Conservation (phyloP, 139 green algal species). For the Ulvella scutata region DNA sequence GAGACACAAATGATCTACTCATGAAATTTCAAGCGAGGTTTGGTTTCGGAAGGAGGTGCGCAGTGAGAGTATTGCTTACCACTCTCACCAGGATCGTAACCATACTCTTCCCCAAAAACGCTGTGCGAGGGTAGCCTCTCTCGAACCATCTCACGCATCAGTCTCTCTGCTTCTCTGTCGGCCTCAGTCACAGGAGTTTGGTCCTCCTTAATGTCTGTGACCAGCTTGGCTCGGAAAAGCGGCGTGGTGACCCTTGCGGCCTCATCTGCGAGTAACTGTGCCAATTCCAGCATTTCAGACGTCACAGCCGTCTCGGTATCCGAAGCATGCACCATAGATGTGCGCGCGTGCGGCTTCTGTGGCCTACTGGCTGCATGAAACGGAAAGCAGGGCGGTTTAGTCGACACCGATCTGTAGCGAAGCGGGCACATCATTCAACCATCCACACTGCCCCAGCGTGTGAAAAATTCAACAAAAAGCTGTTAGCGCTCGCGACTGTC, state of each 20-base stretch:
- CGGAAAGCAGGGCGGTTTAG: no score
- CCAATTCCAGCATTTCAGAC: background rate
- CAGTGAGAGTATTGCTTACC: background rate
- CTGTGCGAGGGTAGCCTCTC: constrained; percentile 46
- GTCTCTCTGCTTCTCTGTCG: constrained; percentile 24
- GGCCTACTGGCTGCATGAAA: no score
- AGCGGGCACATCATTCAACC: no score
- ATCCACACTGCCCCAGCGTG: no score
- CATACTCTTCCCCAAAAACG: constrained; percentile 84
- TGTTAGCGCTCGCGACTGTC: no score
- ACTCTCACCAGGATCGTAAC: constrained; percentile 25
- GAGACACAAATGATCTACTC: no score
- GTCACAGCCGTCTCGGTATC: background rate
- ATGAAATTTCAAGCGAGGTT: no score
- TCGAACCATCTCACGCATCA: constrained; percentile 29
- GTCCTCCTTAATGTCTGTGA: background rate
- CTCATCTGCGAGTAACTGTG: background rate
- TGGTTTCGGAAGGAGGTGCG: no score
- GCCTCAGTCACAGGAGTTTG: constrained; percentile 3
- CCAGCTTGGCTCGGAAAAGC: background rate
- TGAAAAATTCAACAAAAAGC: no score
- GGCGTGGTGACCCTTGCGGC: background rate
- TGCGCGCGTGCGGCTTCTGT: no score
- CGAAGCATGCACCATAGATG: background rate
- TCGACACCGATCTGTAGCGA: no score